Percentiles rank a stretch among this genome's conserved stretches.
Conservation (phyloP, 352 stramenopile genomes). For the Plasmopara viticola region DNA sequence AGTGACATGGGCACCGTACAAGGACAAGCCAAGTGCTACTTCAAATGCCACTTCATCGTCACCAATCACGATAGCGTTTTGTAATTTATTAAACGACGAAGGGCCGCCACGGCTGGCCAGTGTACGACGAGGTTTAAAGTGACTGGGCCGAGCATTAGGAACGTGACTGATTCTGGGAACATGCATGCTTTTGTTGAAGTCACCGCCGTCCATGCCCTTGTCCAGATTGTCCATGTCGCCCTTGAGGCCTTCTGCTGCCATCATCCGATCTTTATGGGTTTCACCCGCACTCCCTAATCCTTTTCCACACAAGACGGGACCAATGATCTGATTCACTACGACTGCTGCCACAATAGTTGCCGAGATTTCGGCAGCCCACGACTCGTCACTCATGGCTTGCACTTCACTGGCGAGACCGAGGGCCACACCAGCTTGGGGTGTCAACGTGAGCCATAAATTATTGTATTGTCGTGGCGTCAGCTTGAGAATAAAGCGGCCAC, state of each 20-base stretch:
- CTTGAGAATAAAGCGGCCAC: conserved; percentile 51
- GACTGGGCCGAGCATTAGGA: conserved; percentile 2
- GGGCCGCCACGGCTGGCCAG: conserved; percentile 15
- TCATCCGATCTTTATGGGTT: conserved; percentile 25
- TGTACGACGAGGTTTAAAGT: conserved; percentile 13
- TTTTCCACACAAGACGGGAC: conserved; percentile 50
- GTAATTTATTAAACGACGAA: conserved; percentile 38
- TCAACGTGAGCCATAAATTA: conserved; percentile 72
- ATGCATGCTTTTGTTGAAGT: conserved; percentile 4
- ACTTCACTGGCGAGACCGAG: conserved; percentile 56
- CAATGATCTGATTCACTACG: conserved; percentile 68
- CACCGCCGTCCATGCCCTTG: conserved; percentile 9
- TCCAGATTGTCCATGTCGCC: conserved; percentile 8
- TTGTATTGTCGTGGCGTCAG: conserved; percentile 55
- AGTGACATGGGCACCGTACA: conserved; percentile 58
- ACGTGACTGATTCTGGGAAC: conserved; percentile 4
- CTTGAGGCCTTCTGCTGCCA: conserved; percentile 10
- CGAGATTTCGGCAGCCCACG: conserved; percentile 52
- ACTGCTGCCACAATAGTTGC: conserved; percentile 61
- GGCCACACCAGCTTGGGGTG: conserved; percentile 53
- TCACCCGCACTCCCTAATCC: conserved; percentile 49
- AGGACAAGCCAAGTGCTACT: conserved; percentile 48
- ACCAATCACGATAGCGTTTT: conserved; percentile 57
- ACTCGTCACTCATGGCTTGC: conserved; percentile 41
- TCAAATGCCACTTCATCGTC: conserved; percentile 61